These are phyloP conservation scores for Fusarium cicatricum DNA, from an alignment of 2,329 filamentous ascomycete genomes.

Conservation along the genomic window DNA sequence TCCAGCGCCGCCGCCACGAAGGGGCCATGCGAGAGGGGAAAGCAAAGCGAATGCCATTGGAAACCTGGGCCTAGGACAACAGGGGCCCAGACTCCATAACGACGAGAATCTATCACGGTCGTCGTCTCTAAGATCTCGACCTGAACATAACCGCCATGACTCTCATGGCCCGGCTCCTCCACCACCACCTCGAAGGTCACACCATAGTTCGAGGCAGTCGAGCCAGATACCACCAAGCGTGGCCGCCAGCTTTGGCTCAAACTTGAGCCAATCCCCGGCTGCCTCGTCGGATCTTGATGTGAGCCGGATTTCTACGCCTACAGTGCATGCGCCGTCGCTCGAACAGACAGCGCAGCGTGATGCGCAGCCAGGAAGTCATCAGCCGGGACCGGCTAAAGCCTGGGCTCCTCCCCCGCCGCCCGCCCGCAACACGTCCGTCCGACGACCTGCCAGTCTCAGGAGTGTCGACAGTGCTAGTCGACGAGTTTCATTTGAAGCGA, in stretches of 20 bases:
- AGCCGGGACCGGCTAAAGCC: slow-evolving; percentile 20
- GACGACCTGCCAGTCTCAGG: slow-evolving; percentile 55
- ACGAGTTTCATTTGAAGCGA: slow-evolving; percentile 41
- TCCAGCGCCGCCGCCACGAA: slow-evolving; percentile 61
- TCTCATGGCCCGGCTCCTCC: slow-evolving; percentile 60
- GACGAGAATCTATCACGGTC: slow-evolving; percentile 56
- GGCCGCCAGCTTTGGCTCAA: slow-evolving; percentile 49
- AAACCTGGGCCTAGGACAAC: slow-evolving; percentile 24
- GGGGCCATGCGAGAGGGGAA: slow-evolving; percentile 56
- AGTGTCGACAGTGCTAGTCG: slow-evolving; percentile 50
- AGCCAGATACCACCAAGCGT: slow-evolving; percentile 30
- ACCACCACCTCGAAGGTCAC: slow-evolving; percentile 62
- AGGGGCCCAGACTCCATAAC: slow-evolving; percentile 26
- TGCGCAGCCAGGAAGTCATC: slow-evolving; percentile 19
- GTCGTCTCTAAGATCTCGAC: slow-evolving; percentile 58
- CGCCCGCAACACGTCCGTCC: slow-evolving; percentile 53
- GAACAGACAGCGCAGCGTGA: slow-evolving; percentile 24
- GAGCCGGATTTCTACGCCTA: slow-evolving; percentile 9
- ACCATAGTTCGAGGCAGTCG: slow-evolving; percentile 47
- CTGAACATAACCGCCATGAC: slow-evolving; percentile 55
- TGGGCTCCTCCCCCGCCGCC: slow-evolving; percentile 55
- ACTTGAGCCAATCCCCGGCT: slow-evolving; percentile 29
- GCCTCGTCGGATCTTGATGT: slow-evolving; percentile 32
- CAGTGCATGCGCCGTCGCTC: slow-evolving; percentile 15
- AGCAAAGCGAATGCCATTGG: slow-evolving; percentile 46